Base-by-base conservation (phyloP, 768 basidiomycete genomes). In the Lentinula guzmanii region DNA sequence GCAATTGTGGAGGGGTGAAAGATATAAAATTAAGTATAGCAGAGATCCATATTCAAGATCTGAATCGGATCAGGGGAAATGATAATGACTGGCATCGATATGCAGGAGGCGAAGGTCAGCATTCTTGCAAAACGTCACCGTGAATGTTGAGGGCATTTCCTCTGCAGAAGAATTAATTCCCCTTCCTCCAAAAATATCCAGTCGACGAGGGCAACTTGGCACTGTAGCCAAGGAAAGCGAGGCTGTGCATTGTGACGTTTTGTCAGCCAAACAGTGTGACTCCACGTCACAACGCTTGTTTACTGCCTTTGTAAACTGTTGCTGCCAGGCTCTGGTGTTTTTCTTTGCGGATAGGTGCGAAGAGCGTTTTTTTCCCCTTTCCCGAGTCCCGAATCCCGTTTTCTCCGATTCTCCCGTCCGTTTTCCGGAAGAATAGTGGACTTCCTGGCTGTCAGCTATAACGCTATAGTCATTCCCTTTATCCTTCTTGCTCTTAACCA, bases 351-450 rank as follows among this genome's bases (percentile, higher is more conserved):
- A 41, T 56, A 56, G 55, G 55, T 56, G 55, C 55, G 55, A 56
- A 59, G 58, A 48, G 58, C 46, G 34, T 59, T 48, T 51, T 53
- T 59, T 48, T 35, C 58, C 58, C 45, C 31, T 51, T 46, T 59
- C 58, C 58, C 58, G 58, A 59, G 58, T 50, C 58, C 58, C 58
- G 58, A 59, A 24, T 50, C 46, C 48, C 59, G 31, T 50, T 60
- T 60, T 28, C 58, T 60, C 59, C 59, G 51, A 18, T 46, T 52
- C 8, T 39, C 51, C 48, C 59, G 59, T 52, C 21, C 58, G 37
- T 33, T 48, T 10, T 33, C 58, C 58, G 24, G 15, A 24, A 28
- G 7, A 7, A 9, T 48, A 16, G 15, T 46, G n/a, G 37, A 8
- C 9, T 48, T 10, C 28, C 16, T 34, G 15, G 45, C 58, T 48